These are phyloP conservation scores for Pelagophyceae sp. DNA, from an alignment of 352 stramenopile species.

Conservation along the genomic window DNA sequence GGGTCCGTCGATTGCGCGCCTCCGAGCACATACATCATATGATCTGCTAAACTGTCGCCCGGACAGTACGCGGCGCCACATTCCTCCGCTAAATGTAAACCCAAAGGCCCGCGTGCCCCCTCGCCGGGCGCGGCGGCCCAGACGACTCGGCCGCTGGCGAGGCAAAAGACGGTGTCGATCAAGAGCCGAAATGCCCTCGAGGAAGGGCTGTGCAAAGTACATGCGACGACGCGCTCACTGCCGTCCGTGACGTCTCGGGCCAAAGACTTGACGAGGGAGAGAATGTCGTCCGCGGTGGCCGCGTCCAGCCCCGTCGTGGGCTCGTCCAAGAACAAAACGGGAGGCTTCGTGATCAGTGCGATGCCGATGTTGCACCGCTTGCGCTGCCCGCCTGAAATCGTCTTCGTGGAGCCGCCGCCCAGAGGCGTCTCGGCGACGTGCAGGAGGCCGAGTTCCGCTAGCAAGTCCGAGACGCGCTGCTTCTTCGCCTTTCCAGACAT, in stretches of 20 bases:
- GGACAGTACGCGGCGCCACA: neutral
- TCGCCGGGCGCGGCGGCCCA: neutral
- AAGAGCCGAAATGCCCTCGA: conserved; percentile 61
- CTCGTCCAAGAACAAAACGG: conserved; percentile 32
- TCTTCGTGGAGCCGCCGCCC: conserved; percentile 25
- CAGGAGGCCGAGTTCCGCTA: conserved; percentile 46
- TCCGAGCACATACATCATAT: neutral
- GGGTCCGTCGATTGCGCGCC: neutral
- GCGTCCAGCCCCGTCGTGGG: conserved; percentile 32
- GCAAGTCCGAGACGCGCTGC: conserved; percentile 42
- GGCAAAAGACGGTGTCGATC: conserved; percentile 31
- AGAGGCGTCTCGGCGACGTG: conserved; percentile 49
- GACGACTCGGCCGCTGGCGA: neutral
- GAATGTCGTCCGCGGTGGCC: conserved; percentile 53
- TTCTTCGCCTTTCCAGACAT: conserved; percentile 9
- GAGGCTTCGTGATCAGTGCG: conserved; percentile 28
- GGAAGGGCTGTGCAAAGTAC: conserved; percentile 52
- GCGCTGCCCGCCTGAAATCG: conserved; percentile 27
- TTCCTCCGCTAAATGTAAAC: neutral
- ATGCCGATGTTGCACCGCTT: conserved; percentile 28
- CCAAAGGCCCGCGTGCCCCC: neutral
- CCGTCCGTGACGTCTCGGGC: conserved; percentile 43
- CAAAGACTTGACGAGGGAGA: conserved; percentile 56
- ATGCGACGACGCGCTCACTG: conserved; percentile 58
- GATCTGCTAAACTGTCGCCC: conserved; percentile 7